Evolutionary conservation across 1,284 basidiomycete species (phyloP).

Genomic region (Malassezia sympodialis): DNA sequence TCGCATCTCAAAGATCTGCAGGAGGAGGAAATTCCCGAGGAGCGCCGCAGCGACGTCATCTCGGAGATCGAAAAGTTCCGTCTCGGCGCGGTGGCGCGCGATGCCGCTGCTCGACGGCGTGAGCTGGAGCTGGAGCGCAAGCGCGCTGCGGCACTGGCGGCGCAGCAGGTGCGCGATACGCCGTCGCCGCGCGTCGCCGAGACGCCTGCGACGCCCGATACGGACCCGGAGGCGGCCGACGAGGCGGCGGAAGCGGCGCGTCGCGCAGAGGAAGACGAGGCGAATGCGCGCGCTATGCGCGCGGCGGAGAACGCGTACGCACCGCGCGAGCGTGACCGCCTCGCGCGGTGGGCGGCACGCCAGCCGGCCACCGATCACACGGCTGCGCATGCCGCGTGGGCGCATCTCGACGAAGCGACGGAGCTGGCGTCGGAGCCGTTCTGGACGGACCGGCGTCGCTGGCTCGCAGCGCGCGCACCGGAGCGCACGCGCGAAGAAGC

Average conservation of each 20-base stretch:
- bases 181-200: conserved; percentile 1
- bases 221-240: conserved; percentile 20
- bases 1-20: conserved; percentile 88
- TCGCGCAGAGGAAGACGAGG: background rate
- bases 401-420: conserved; percentile 10
- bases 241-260: conserved; percentile 21
- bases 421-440: conserved; percentile 17
- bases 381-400: conserved; percentile 20
- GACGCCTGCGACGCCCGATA: background rate
- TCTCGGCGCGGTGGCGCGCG: conserved; percentile 35
- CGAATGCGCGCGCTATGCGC: background rate
- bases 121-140: conserved; percentile 40
- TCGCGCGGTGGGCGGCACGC: conserved; percentile 29
- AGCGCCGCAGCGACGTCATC: conserved; percentile 80
- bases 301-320: conserved; percentile 18
- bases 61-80: conserved; percentile 78
- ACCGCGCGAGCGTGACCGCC: conserved; percentile 23
- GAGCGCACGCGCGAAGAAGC: conserved; percentile 25
- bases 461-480: conserved; percentile 27
- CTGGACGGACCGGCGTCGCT: conserved; percentile 24
- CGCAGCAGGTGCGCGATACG: conserved; percentile 10
- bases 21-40: conserved; percentile 88
- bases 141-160: conserved; percentile 19
- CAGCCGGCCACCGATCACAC: background rate
- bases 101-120: conserved; percentile 33